These are phyloP conservation scores for Paramecium sexaurelia DNA, from an alignment of 73 alveolate genomes.

Conservation along the genomic window DNA sequence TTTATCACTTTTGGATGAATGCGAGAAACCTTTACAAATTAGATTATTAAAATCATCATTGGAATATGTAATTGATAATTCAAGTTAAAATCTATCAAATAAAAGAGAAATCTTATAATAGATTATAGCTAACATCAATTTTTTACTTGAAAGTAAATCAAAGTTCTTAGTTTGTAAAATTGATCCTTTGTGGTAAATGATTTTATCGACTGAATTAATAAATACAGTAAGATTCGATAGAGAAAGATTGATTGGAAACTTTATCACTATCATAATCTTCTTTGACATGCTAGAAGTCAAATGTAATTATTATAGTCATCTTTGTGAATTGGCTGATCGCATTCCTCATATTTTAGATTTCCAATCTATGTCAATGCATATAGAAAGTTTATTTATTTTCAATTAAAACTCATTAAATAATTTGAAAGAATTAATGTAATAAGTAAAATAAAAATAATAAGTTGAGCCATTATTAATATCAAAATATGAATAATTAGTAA, in stretches of 20 bases:
- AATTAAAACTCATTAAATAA: not conserved
- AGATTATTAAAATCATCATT: constrained; percentile 54
- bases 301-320: constrained; percentile 46
- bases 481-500: constrained; percentile 37
- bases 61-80: constrained; percentile 51
- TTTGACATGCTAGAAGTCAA: constrained; percentile 38
- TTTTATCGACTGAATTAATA: constrained; percentile 27
- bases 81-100: constrained; percentile 37
- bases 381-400: not conserved
- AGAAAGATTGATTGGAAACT: not conserved
- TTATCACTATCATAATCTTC: not conserved
- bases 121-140: not conserved
- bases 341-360: constrained; percentile 3
- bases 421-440: not conserved
- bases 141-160: constrained; percentile 1
- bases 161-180: constrained; percentile 46
- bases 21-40: constrained; percentile 65
- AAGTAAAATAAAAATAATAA: constrained; percentile 9
- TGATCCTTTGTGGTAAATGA: constrained; percentile 55
- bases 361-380: not conserved
- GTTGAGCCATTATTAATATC: not conserved
- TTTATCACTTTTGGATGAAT: constrained; percentile 49
- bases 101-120: not conserved
- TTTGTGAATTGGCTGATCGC: constrained; percentile 42
- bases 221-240: not conserved